phyloP scores from a whole-genome alignment of 2,329 filamentous ascomycete genomes.

The Alternaria gaisen region DNA sequence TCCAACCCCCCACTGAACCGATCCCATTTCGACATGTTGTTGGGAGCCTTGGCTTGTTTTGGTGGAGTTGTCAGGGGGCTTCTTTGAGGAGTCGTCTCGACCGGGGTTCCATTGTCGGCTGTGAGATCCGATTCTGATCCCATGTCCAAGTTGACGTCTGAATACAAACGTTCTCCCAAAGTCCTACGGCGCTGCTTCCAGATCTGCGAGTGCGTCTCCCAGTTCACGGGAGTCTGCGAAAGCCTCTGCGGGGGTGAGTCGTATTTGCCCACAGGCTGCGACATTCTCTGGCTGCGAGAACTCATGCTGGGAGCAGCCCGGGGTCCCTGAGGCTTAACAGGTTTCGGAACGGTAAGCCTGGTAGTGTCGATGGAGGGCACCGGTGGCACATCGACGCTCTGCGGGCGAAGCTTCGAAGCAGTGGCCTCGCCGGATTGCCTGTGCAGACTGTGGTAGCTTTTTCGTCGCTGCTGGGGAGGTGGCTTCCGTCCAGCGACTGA shows the following conservation, averaged over 20 bases:
- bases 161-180: constrained; percentile 37
- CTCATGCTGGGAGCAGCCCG: constrained; percentile 14
- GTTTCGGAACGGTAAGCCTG: constrained; percentile 14
- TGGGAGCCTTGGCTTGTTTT: neutral
- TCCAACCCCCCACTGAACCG: constrained; percentile 50
- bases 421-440: constrained; percentile 36
- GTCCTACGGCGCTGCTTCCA: constrained; percentile 45
- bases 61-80: neutral
- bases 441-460: constrained; percentile 41
- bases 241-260: constrained; percentile 14
- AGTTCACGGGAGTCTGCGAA: constrained; percentile 26
- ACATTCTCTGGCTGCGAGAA: constrained; percentile 28
- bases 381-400: constrained; percentile 34
- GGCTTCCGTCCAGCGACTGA: constrained; percentile 28
- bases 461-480: constrained; percentile 31
- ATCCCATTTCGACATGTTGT: constrained; percentile 27
- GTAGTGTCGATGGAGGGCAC: constrained; percentile 36
- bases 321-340: constrained; percentile 17
- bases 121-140: neutral
- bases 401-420: constrained; percentile 24
- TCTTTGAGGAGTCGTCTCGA: neutral
- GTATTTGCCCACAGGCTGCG: constrained; percentile 29
- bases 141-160: constrained; percentile 16
- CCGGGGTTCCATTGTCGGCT: neutral
- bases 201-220: constrained; percentile 38